phyloP scores from a whole-genome alignment of 2,329 filamentous ascomycete species.

The Epichloe coenophiala region DNA sequence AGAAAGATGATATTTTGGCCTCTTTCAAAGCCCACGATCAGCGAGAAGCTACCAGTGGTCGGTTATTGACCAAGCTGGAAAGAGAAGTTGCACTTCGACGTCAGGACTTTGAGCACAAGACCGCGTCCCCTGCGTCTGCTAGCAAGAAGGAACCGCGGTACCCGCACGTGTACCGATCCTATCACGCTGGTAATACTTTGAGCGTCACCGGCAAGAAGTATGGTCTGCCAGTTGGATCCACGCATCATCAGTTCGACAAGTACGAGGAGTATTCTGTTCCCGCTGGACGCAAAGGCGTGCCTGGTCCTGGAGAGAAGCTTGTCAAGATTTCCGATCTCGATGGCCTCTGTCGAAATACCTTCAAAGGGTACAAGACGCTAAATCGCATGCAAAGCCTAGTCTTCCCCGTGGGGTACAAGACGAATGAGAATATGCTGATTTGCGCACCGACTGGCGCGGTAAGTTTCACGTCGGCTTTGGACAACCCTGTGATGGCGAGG shows the following conservation, averaged over 20 bases:
- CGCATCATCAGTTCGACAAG: constrained; percentile 55
- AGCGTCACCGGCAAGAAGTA: constrained; percentile 72
- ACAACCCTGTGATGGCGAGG: background rate
- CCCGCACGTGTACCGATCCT: constrained; percentile 81
- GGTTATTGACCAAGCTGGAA: constrained; percentile 61
- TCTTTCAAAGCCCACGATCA: constrained; percentile 22
- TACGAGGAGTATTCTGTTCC: constrained; percentile 88
- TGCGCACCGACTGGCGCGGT: constrained; percentile 90
- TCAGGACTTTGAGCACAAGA: constrained; percentile 75
- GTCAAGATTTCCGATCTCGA: constrained; percentile 74
- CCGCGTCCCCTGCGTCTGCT: constrained; percentile 54
- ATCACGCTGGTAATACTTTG: constrained; percentile 75
- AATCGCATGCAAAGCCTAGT: constrained; percentile 98
- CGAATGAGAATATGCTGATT: constrained; percentile 96
- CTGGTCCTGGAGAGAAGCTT: constrained; percentile 61
- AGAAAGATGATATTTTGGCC: constrained; percentile 54
- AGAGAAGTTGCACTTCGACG: constrained; percentile 64
- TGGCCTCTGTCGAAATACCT: constrained; percentile 78
- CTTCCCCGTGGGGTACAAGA: constrained; percentile 89
- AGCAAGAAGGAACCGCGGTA: constrained; percentile 64
- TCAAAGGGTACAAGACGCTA: constrained; percentile 82
- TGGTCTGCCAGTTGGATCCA: constrained; percentile 62
- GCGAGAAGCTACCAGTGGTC: constrained; percentile 23
- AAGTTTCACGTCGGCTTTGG: constrained; percentile 19
- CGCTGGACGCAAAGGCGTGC: constrained; percentile 61